Conservation (phyloP, 1,139 yeast genomes). For the Lodderomyces elongisporus region DNA sequence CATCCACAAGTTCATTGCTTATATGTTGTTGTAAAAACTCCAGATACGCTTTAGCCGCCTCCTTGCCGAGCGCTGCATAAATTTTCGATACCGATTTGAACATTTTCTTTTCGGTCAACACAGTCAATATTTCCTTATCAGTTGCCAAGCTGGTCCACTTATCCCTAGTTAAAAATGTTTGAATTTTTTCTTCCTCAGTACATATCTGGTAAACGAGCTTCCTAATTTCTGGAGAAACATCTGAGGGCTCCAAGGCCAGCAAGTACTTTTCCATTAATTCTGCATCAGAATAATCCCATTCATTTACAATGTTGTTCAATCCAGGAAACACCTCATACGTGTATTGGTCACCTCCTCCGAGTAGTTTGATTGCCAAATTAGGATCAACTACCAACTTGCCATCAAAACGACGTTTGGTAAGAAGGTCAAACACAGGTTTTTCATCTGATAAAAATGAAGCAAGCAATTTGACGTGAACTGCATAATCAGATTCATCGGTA, state of each 20-base stretch:
- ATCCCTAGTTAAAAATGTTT: constrained; percentile 7
- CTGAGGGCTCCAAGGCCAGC: constrained; percentile 1
- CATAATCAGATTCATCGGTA: constrained; percentile 4
- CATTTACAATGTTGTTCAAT: constrained; percentile 3
- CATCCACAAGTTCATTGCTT: constrained; percentile 13
- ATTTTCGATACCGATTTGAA: constrained; percentile 4
- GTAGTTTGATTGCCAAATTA: constrained; percentile 9
- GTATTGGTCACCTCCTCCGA: constrained; percentile 5
- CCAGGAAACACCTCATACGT: constrained; percentile 6
- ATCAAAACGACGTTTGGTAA: constrained; percentile 1
- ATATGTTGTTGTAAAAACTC: constrained; percentile 6
- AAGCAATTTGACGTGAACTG: constrained; percentile 5
- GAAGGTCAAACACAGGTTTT: constrained; percentile 4
- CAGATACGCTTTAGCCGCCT: constrained; percentile 2
- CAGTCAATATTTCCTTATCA: constrained; percentile 5
- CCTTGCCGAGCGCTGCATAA: too few relatives aligned
- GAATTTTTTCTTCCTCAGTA: constrained; percentile 5
- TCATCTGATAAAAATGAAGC: constrained; percentile 6
- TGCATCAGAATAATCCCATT: constrained; percentile 5
- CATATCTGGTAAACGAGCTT: constrained; percentile 4
- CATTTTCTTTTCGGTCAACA: constrained; percentile 3
- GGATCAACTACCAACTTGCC: constrained; percentile 8
- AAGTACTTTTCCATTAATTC: constrained; percentile 15
- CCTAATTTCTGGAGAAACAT: constrained; percentile 4
- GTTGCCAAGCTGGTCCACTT: constrained; percentile 2